phyloP scores from a whole-genome alignment of 345 rosid genomes.

The Chamaenerion angustifolium region DNA sequence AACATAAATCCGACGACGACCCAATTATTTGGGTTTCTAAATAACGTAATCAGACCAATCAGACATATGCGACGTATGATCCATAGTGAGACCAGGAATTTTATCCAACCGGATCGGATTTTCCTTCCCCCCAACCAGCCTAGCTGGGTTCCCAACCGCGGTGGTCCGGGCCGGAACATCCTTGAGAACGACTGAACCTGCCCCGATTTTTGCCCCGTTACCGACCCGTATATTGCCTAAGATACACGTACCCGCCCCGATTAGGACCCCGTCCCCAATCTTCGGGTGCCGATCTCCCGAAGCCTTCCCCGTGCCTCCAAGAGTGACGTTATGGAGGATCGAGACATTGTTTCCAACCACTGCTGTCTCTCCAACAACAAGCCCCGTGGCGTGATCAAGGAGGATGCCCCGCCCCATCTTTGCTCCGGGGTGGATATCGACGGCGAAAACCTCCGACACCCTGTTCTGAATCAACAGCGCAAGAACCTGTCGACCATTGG shows the following conservation, averaged over 20 bases:
- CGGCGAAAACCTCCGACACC: slow-evolving; percentile 61
- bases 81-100: slow-evolving; percentile 86
- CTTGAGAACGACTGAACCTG: slow-evolving; percentile 76
- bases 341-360: slow-evolving; percentile 84
- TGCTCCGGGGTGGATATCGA: slow-evolving; percentile 94
- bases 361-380: slow-evolving; percentile 85
- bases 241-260: slow-evolving; percentile 88
- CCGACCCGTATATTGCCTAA: slow-evolving; percentile 77
- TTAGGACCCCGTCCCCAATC: slow-evolving; percentile 89
- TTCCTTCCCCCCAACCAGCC: slow-evolving; percentile 77
- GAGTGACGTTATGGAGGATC: slow-evolving; percentile 74
- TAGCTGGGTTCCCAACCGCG: slow-evolving; percentile 89
- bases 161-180: slow-evolving; percentile 75
- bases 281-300: slow-evolving; percentile 85
- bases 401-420: slow-evolving; percentile 59
- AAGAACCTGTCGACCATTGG: slow-evolving; percentile 33
- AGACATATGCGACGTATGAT: slow-evolving; percentile 65
- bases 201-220: slow-evolving; percentile 94
- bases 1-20: too few relatives aligned
- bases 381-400: slow-evolving; percentile 75
- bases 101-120: slow-evolving; percentile 63
- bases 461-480: slow-evolving; percentile 71
- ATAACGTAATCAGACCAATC: slow-evolving; percentile 94
- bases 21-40: slow-evolving; percentile 13
- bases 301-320: slow-evolving; percentile 84